Conservation (phyloP, 2,329 filamentous ascomycete genomes). For the Ceratocystiopsis brevicomis region DNA sequence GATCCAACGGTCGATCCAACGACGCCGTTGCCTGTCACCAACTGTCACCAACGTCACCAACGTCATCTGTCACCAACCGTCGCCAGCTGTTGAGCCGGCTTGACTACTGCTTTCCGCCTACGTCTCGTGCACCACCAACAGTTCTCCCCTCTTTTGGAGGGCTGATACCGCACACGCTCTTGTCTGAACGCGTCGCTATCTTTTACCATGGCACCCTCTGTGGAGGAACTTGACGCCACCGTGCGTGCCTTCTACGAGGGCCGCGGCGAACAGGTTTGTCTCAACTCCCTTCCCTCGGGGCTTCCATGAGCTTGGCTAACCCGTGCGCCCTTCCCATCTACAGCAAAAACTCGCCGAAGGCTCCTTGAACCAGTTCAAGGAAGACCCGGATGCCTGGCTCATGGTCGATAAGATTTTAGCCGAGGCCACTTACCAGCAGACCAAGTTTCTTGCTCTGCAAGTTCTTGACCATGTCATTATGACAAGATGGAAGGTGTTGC, state of each 20-base stretch:
- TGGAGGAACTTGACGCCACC: slow-evolving; percentile 89
- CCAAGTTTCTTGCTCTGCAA: slow-evolving; percentile 91
- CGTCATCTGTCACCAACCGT: no score
- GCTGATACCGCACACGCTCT: no score
- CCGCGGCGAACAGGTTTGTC: slow-evolving; percentile 65
- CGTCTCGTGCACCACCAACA: no score
- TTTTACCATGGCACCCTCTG: slow-evolving; percentile 44
- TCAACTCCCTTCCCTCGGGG: no score
- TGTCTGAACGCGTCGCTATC: neutral
- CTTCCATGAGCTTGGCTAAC: slow-evolving; percentile 10
- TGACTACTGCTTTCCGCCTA: no score
- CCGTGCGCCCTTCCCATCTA: slow-evolving; percentile 16
- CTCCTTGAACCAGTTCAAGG: slow-evolving; percentile 95
- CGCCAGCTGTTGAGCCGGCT: no score
- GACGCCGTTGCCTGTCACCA: no score
- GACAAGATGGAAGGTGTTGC: slow-evolving; percentile 96
- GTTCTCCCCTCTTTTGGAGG: no score
- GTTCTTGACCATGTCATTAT: slow-evolving; percentile 96
- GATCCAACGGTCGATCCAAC: no score
- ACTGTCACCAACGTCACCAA: no score
- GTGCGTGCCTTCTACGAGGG: slow-evolving; percentile 97
- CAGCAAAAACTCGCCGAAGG: slow-evolving; percentile 95
- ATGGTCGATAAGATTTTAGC: slow-evolving; percentile 93
- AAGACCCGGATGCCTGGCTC: slow-evolving; percentile 95
- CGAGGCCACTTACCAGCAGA: slow-evolving; percentile 82